Conservation (phyloP, 768 basidiomycete genomes). For the Cystobasidium tubakii region DNA sequence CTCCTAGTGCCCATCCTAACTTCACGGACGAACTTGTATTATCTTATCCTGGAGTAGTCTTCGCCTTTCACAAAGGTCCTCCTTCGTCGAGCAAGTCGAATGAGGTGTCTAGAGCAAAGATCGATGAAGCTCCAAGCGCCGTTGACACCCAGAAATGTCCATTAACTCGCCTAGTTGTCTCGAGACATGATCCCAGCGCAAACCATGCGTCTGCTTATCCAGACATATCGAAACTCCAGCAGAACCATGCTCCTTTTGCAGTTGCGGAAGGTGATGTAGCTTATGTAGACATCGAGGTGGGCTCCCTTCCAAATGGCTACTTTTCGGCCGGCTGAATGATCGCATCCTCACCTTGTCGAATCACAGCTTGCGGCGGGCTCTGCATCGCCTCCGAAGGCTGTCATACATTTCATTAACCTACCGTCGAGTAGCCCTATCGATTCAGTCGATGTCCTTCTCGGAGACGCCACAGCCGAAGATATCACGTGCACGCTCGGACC, state of each 20-base stretch:
- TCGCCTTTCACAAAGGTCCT: slow-evolving; percentile 40
- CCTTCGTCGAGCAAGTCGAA: background rate
- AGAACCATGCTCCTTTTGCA: background rate
- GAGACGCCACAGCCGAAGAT: slow-evolving; percentile 49
- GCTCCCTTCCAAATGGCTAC: too few species aligned
- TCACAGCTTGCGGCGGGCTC: slow-evolving; percentile 7
- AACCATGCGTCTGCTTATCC: slow-evolving; percentile 6
- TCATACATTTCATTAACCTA: background rate
- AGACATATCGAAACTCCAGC: background rate
- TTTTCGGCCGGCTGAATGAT: background rate
- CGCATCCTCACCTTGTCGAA: background rate
- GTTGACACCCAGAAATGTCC: background rate
- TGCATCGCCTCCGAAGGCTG: background rate
- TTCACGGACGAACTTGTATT: slow-evolving; percentile 38
- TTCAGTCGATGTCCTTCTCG: slow-evolving; percentile 42
- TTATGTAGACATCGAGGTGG: slow-evolving; percentile 15
- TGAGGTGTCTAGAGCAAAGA: background rate
- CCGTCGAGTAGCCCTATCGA: background rate
- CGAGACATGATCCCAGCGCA: slow-evolving; percentile 18
- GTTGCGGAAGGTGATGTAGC: slow-evolving; percentile 10
- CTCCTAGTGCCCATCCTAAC: slow-evolving; percentile 24
- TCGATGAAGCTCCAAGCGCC: background rate
- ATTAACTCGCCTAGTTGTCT: background rate
- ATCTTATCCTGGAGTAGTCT: slow-evolving; percentile 48
- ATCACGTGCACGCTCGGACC: slow-evolving; percentile 49